These are phyloP conservation scores for Xerocomus cyaneibrunnescens DNA, from an alignment of 1,284 basidiomycete genomes.

Conservation along the genomic window DNA sequence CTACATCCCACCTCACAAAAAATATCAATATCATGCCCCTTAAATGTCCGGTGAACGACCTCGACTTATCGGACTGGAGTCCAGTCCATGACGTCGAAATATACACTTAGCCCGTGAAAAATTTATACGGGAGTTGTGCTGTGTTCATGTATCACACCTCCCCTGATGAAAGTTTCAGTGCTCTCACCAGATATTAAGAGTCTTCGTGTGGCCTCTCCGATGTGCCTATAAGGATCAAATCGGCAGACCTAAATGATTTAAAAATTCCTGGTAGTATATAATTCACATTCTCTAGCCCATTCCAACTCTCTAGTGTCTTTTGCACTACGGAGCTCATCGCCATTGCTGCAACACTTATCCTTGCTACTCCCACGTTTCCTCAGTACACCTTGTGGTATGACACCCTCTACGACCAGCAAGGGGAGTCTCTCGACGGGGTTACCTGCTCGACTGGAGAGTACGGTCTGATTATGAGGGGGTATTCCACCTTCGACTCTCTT, in stretches of 20 bases:
- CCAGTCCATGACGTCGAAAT: background rate
- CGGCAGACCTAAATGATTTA: background rate
- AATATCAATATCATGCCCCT: background rate
- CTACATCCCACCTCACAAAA: constrained; percentile 11
- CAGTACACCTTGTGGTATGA: constrained; percentile 18
- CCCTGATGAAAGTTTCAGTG: too few species aligned
- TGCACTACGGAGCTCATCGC: constrained; percentile 17
- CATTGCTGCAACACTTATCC: background rate
- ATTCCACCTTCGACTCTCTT: constrained; percentile 43
- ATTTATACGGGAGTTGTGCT: too few species aligned
- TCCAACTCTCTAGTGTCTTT: background rate
- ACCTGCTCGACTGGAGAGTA: constrained; percentile 49
- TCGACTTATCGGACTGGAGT: background rate
- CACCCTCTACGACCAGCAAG: constrained; percentile 38
- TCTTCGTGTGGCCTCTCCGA: too few species aligned
- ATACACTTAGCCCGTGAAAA: too few species aligned
- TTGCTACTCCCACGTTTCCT: constrained; percentile 4
- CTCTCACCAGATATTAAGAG: too few species aligned
- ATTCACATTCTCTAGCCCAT: background rate
- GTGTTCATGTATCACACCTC: too few species aligned
- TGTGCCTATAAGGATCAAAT: background rate
- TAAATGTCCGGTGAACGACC: background rate
- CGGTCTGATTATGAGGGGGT: constrained; percentile 42
- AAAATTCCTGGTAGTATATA: background rate
- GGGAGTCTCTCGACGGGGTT: constrained; percentile 37